These are phyloP conservation scores for Ophiostoma sp. DNA, from an alignment of 2,329 filamentous ascomycete species.

Conservation along the genomic window DNA sequence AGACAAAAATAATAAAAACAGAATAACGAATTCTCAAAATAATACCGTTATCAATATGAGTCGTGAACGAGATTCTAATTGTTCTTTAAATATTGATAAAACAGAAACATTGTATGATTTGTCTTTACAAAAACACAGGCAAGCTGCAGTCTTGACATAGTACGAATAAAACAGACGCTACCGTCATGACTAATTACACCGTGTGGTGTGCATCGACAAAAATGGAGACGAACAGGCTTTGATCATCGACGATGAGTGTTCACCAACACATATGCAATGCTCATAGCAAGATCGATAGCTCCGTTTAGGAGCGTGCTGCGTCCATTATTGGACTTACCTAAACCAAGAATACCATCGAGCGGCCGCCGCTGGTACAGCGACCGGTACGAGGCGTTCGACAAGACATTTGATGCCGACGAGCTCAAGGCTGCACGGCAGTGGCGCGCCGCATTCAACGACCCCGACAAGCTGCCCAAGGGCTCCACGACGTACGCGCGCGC, in stretches of 20 bases:
- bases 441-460: constrained; percentile 41
- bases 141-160: no score
- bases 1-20: no score
- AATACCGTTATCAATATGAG: no score
- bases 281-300: neutral
- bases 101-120: no score
- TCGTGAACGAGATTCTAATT: no score
- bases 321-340: neutral
- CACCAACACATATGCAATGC: neutral
- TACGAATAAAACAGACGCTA: no score
- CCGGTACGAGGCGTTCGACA: constrained; percentile 45
- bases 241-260: no score
- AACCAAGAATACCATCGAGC: neutral
- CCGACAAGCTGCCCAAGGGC: constrained; percentile 44
- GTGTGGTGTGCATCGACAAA: neutral
- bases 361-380: constrained; percentile 25
- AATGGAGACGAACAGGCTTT: neutral
- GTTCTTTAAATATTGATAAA: no score
- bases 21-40: no score
- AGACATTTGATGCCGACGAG: constrained; percentile 45
- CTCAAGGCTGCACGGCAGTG: constrained; percentile 49
- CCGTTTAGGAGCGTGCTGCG: neutral
- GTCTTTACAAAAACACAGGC: no score
- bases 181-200: no score
- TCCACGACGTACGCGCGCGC: constrained; percentile 52